Conservation (phyloP, 305 asterid species). For the Solanum hybrid region DNA sequence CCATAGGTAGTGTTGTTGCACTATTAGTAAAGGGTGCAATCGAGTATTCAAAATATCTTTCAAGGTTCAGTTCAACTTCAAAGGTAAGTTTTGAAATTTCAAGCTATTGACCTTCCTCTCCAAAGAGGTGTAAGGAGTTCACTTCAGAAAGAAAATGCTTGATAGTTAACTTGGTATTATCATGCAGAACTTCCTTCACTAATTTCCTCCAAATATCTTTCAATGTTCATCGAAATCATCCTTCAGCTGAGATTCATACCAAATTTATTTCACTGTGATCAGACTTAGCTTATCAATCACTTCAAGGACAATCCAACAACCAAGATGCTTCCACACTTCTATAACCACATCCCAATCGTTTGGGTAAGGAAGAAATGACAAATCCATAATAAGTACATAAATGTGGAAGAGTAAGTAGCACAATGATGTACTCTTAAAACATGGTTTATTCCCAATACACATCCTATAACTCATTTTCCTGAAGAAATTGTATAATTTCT, state of each 20-base stretch:
- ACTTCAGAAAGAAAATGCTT: conserved; percentile 26
- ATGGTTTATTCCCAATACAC: no score
- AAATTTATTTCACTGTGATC: background rate
- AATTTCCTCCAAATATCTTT: conserved; percentile 17
- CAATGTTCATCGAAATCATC: background rate
- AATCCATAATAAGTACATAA: no score
- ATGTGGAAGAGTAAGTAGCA: no score
- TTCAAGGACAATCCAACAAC: background rate
- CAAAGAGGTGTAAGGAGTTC: conserved; percentile 15
- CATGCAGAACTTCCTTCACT: conserved; percentile 36
- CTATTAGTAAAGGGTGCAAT: conserved; percentile 16
- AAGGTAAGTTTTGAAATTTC: conserved; percentile 28
- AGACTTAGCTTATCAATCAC: background rate
- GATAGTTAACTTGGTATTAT: conserved; percentile 30
- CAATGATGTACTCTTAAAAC: no score
- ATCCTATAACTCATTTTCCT: no score
- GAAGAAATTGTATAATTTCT: no score
- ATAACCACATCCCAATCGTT: no score
- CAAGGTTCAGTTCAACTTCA: conserved; percentile 18
- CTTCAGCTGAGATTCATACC: background rate
- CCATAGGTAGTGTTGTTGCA: conserved; percentile 4
- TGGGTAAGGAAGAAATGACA: no score
- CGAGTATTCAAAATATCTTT: conserved; percentile 10
- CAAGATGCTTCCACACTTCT: background rate
- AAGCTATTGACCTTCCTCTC: conserved; percentile 19